These are phyloP conservation scores for Xylaria acuta DNA, from an alignment of 495 filamentous ascomycete genomes.

Conservation along the genomic window DNA sequence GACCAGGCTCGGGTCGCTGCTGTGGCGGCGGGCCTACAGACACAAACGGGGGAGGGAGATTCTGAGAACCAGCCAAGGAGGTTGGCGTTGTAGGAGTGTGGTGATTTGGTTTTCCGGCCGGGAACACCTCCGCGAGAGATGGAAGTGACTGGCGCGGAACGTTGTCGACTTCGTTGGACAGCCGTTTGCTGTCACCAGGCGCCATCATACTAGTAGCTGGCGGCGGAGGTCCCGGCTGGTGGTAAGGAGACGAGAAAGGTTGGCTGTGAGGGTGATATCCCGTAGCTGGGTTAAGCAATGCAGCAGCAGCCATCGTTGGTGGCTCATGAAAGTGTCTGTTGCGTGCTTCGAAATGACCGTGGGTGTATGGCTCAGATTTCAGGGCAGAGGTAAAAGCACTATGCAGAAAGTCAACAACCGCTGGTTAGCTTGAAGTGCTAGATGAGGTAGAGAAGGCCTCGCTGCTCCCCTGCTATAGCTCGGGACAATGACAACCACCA, in stretches of 20 bases:
- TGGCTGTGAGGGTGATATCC: constrained; percentile 49
- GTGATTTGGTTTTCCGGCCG: constrained; percentile 43
- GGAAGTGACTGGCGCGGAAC: constrained; percentile 55
- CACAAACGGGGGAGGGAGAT: constrained; percentile 36
- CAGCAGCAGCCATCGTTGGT: constrained; percentile 54
- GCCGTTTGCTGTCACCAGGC: constrained; percentile 50
- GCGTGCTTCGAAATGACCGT: constrained; percentile 43
- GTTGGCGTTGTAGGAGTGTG: constrained; percentile 46
- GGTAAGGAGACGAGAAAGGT: constrained; percentile 46
- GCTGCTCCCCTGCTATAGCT: constrained; percentile 18
- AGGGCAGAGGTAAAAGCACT: constrained; percentile 38
- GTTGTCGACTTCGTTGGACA: constrained; percentile 48
- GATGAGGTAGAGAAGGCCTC: constrained; percentile 9
- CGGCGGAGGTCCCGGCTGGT: constrained; percentile 44
- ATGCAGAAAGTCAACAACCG: constrained; percentile 32
- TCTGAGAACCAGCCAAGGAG: constrained; percentile 33
- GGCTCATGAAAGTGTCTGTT: constrained; percentile 47
- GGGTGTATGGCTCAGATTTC: constrained; percentile 44
- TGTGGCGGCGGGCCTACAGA: constrained; percentile 25
- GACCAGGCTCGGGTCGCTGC: constrained; percentile 35
- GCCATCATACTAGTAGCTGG: constrained; percentile 54
- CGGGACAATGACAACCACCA: constrained; percentile 37
- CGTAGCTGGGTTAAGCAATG: constrained; percentile 54
- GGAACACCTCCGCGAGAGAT: constrained; percentile 57
- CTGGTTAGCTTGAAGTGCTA: constrained; percentile 36